Conservation (phyloP, 1,284 basidiomycete species). For the Ceratobasidium sp. region DNA sequence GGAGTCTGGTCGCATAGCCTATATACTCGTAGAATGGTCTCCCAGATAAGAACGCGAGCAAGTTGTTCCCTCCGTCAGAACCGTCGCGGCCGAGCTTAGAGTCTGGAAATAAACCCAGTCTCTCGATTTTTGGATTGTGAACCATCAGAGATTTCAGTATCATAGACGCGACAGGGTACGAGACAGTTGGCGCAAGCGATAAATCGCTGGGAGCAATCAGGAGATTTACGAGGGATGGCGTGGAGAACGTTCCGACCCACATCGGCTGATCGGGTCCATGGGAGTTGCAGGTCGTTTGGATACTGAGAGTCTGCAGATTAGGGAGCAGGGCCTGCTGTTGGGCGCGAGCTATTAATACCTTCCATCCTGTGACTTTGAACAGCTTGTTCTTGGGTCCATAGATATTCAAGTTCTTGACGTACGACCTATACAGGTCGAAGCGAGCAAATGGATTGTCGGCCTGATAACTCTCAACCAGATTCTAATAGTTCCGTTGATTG, state of each 20-base stretch:
- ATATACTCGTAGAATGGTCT: neutral
- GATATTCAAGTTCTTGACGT: slow-evolving; percentile 1
- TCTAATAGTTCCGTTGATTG: no score
- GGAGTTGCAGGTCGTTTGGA: neutral
- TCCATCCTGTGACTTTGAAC: neutral
- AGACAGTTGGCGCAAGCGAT: neutral
- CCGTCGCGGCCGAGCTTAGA: no score
- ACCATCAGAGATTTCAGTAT: neutral
- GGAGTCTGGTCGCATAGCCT: neutral
- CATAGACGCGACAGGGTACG: neutral
- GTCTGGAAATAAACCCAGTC: no score
- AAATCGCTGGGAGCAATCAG: neutral
- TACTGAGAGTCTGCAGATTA: neutral
- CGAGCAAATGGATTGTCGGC: no score
- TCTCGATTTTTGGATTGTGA: neutral
- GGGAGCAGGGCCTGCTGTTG: neutral
- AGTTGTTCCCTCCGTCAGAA: neutral
- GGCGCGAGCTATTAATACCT: neutral
- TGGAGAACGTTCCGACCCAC: neutral
- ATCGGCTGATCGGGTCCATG: neutral
- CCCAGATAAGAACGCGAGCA: neutral
- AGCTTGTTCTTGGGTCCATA: neutral
- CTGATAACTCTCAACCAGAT: no score
- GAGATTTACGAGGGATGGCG: neutral
- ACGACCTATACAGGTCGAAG: slow-evolving; percentile 15